Evolutionary conservation across 2,329 filamentous ascomycete genomes (phyloP), one percentile per base, ranked within the genome.

Genomic region (Daldinia eschscholtzii): DNA sequence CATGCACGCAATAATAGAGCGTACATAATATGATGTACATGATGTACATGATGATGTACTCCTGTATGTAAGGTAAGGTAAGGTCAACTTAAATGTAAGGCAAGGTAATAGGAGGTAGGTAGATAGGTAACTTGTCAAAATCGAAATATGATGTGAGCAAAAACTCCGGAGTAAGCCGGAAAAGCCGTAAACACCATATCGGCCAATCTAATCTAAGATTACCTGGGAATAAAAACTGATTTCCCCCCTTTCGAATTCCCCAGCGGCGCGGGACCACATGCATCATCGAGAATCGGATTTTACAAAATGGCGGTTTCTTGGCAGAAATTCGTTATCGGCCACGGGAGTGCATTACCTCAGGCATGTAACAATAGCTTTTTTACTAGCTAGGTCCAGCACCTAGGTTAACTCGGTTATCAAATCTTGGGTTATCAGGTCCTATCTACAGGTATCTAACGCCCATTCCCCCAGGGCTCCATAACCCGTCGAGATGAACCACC

Each of bases 1-100:
- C 59, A 70, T 70, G 67, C 60, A 70, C 60, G 67, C 37, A 66
- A 67, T 48, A 9, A 23, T 23, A 64, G 57, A 57, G 57, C 61
- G 35, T 64, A 65, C 60, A 57, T 39, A 35, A 61, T 33, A 33
- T 42, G 13, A 48, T n/a, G 18, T 52, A 52, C 33, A 60, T 37
- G 4, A 30, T 42, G 20, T 52, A 42, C 9, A 33, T 33, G 30
- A 30, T 30, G 28, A 33, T 33, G 30, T 33, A 33, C 30, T 33
- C 5, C 30, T 33, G 30, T 33, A 33, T 9, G 5, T 6, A 6
- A 33, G 30, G 30, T 33, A 33, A 33, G 5, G 30, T 33, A 23
- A 23, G 20, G 20, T 23, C 1, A 23, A 2, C 1, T 23, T n/a
- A n/a, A 23, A 23, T 1, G 20, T 23, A 23, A 23, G 20, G 20